Conservation (phyloP, 208 protist genomes). For the Strigomonas oncopelti region DNA sequence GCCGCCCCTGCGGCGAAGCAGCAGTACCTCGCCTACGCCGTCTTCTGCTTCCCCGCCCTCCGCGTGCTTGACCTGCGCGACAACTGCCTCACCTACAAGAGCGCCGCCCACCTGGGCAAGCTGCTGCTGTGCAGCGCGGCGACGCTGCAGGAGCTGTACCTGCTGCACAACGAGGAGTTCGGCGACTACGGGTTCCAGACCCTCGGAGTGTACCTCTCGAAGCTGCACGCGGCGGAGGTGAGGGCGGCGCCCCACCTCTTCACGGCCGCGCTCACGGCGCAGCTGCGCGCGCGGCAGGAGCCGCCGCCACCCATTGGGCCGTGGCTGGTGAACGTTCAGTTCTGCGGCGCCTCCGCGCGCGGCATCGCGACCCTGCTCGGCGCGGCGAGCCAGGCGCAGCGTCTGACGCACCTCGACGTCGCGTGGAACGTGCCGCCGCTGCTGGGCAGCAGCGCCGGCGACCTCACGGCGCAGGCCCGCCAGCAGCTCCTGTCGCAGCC, state of each 20-base stretch:
- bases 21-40: slow-evolving; percentile 16
- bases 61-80: slow-evolving; percentile 65
- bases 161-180: slow-evolving; percentile 49
- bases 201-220: slow-evolving; percentile 65
- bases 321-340: slow-evolving; percentile 46
- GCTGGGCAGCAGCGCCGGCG: background rate
- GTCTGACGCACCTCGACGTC: slow-evolving; percentile 19
- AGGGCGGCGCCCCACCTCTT: slow-evolving; percentile 28
- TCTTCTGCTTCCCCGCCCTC: slow-evolving; percentile 27
- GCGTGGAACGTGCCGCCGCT: slow-evolving; percentile 1
- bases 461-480: background rate
- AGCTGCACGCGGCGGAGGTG: slow-evolving; percentile 36
- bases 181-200: slow-evolving; percentile 76
- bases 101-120: slow-evolving; percentile 59
- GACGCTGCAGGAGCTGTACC: slow-evolving; percentile 58
- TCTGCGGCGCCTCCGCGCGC: slow-evolving; percentile 50
- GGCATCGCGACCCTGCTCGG: slow-evolving; percentile 64
- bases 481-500: slow-evolving; percentile 8
- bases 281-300: background rate
- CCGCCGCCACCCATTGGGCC: slow-evolving; percentile 41
- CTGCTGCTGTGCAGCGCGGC: slow-evolving; percentile 56
- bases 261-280: background rate
- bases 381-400: slow-evolving; percentile 53
- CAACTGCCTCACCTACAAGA: slow-evolving; percentile 63
- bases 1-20: no score